These are phyloP conservation scores for Spathaspora sp. DNA, from an alignment of 805 yeast species.

Conservation along the genomic window DNA sequence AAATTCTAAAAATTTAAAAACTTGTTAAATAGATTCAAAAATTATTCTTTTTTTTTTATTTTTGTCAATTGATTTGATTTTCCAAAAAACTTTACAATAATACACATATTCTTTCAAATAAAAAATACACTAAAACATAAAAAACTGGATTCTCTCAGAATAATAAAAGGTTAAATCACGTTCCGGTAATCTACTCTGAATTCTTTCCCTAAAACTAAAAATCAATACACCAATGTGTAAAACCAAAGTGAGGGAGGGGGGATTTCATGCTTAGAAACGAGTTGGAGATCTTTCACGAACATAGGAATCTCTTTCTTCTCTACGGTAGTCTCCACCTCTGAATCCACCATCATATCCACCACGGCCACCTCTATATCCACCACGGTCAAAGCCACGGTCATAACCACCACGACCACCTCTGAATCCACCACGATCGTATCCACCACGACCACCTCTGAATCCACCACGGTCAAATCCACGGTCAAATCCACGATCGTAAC, in stretches of 20 bases:
- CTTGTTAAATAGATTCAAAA: not conserved
- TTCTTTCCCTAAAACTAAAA: not conserved
- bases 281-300: conserved; percentile 66
- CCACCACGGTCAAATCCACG: conserved; percentile 27
- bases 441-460: conserved; percentile 32
- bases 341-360: conserved; percentile 26
- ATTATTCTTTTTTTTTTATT: not conserved
- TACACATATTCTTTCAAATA: not conserved
- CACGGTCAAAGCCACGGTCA: conserved; percentile 29
- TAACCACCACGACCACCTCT: conserved; percentile 35
- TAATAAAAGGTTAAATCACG: not conserved
- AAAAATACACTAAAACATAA: not conserved
- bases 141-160: not conserved
- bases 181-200: not conserved
- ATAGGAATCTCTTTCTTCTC: conserved; percentile 47
- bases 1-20: not conserved
- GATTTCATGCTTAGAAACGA: conserved; percentile 45
- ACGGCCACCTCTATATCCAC: conserved; percentile 18
- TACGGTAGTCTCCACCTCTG: conserved; percentile 44
- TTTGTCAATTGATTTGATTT: not conserved
- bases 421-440: conserved; percentile 38
- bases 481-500: conserved; percentile 11
- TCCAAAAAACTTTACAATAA: not conserved
- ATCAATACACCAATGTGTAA: not conserved
- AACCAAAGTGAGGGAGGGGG: too few species aligned